Conservation (phyloP, 768 basidiomycete genomes). For the Scleroderma bovista region DNA sequence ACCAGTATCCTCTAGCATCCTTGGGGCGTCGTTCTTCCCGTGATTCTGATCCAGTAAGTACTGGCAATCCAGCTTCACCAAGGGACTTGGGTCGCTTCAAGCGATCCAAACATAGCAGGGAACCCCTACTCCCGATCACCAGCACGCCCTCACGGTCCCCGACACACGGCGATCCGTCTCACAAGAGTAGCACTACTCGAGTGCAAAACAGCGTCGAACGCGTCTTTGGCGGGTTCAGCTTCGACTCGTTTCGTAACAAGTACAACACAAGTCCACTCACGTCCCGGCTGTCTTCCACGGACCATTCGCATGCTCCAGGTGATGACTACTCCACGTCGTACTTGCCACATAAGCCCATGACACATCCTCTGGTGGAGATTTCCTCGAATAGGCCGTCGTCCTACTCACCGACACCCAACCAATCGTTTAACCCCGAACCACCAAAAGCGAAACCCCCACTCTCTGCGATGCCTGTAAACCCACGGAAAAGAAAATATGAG, state of each 20-base stretch:
- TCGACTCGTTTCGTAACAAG: slow-evolving; percentile 42
- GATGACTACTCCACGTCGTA: slow-evolving; percentile 9
- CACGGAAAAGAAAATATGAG: slow-evolving; percentile 50
- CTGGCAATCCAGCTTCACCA: slow-evolving; percentile 13
- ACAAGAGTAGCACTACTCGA: slow-evolving; percentile 15
- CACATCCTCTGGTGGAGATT: slow-evolving; percentile 21
- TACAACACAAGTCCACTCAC: slow-evolving; percentile 15
- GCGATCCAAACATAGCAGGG: slow-evolving; percentile 60
- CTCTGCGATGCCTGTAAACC: slow-evolving; percentile 27
- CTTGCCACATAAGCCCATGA: slow-evolving; percentile 9
- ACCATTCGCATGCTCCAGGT: slow-evolving; percentile 10
- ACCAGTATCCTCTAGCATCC: slow-evolving; percentile 37
- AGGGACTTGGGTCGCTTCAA: slow-evolving; percentile 28
- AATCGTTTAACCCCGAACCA: slow-evolving; percentile 26
- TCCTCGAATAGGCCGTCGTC: slow-evolving; percentile 19
- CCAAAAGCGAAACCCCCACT: slow-evolving; percentile 27
- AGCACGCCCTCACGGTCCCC: slow-evolving; percentile 21
- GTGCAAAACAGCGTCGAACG: slow-evolving; percentile 60
- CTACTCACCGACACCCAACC: slow-evolving; percentile 22
- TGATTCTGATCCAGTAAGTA: slow-evolving; percentile 36
- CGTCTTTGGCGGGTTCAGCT: slow-evolving; percentile 46
- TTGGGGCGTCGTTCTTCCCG: slow-evolving; percentile 33
- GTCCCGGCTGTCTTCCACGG: slow-evolving; percentile 11
- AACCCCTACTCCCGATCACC: slow-evolving; percentile 59
- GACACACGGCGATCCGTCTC: slow-evolving; percentile 5